phyloP scores from a whole-genome alignment of 2,329 filamentous ascomycete genomes.

The Rhynchosporium graminicola region DNA sequence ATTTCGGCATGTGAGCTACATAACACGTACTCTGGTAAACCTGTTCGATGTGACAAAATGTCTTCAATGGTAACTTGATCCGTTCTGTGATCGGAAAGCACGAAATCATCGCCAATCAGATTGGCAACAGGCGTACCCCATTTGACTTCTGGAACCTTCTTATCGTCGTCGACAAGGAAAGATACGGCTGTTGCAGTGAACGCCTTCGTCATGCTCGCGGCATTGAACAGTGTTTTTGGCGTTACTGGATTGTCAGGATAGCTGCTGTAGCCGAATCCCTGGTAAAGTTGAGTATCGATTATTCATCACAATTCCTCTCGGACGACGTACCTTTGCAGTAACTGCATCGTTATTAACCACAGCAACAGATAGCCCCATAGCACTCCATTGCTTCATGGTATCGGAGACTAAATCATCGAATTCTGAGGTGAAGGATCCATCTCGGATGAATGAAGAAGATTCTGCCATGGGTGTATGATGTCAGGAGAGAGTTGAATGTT shows the following conservation, averaged over 20 bases:
- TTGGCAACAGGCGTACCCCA: constrained; percentile 50
- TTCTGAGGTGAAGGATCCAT: constrained; percentile 20
- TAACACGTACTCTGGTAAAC: constrained; percentile 42
- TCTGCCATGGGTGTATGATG: not conserved
- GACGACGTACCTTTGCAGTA: constrained; percentile 41
- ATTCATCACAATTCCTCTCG: not conserved
- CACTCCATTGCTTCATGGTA: constrained; percentile 34
- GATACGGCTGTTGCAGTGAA: constrained; percentile 52
- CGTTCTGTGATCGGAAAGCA: constrained; percentile 49
- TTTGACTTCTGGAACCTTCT: constrained; percentile 30
- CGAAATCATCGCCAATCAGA: constrained; percentile 54
- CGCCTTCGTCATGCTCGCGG: constrained; percentile 57
- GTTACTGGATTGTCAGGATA: constrained; percentile 44
- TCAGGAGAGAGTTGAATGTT: not conserved
- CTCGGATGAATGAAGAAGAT: not conserved
- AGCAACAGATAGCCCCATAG: constrained; percentile 50
- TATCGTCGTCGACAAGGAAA: constrained; percentile 49
- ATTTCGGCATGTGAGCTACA: not conserved
- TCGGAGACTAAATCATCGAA: constrained; percentile 15
- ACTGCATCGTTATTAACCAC: constrained; percentile 47
- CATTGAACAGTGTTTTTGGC: constrained; percentile 53
- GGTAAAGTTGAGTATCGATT: not conserved
- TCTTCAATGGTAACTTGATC: constrained; percentile 54
- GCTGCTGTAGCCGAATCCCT: constrained; percentile 44
- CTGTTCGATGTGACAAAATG: constrained; percentile 52